Conservation (phyloP, 345 rosid genomes). For the Populus nigra region DNA sequence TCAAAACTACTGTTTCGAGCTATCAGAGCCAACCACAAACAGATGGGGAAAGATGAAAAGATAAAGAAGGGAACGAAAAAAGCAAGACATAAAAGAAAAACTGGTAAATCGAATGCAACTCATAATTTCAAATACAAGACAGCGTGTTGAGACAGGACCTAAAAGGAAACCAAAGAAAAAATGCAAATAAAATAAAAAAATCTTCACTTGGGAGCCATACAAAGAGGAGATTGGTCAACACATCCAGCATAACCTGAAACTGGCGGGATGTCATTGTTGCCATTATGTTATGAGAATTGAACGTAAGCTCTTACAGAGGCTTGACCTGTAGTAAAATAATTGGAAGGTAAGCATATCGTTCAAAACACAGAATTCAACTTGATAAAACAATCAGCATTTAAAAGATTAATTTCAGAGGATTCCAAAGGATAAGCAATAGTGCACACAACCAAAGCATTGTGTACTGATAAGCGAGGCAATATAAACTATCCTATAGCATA, state of each 20-base stretch:
- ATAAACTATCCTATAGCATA: background rate
- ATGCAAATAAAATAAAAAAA: slow-evolving; percentile 5
- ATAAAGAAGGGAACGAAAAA: background rate
- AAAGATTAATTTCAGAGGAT: background rate
- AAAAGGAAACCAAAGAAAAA: background rate
- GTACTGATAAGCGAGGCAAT: background rate
- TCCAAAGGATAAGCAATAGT: background rate
- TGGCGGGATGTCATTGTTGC: slow-evolving; percentile 98
- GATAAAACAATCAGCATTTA: background rate
- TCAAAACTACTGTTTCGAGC: background rate
- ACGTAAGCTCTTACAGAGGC: slow-evolving; percentile 91
- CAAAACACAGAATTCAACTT: background rate
- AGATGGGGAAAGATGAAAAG: background rate
- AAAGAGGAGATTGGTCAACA: slow-evolving; percentile 94
- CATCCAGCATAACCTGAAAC: slow-evolving; percentile 96
- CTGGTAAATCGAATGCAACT: background rate
- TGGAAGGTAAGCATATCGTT: slow-evolving; percentile 14
- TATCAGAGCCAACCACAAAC: background rate
- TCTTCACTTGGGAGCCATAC: slow-evolving; percentile 93
- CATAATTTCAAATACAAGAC: background rate
- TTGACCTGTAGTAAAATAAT: slow-evolving; percentile 62
- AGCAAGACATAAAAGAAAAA: background rate
- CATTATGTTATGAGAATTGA: slow-evolving; percentile 75
- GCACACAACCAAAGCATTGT: background rate
- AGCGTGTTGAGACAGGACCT: background rate